A percentile compares a stretch with the other conserved stretches of the same genome.
Evolutionary conservation across 306 rosid genomes (phyloP).

Genomic region (Trifolium subterraneum): DNA sequence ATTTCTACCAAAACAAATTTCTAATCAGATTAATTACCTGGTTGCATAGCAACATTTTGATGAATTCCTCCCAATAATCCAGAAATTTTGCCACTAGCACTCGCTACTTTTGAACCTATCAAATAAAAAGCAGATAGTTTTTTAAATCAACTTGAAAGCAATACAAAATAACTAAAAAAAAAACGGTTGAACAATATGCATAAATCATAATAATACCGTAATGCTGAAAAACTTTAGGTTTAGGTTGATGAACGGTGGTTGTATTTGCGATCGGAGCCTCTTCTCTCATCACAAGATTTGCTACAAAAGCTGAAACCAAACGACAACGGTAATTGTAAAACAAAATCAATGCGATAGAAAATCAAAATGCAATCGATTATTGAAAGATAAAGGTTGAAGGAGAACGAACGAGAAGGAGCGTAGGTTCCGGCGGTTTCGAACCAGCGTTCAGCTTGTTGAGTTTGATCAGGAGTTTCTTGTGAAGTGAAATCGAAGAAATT

Average conservation of each 20-base stretch:
- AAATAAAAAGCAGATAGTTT: constrained; percentile 33
- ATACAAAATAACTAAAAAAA: neutral
- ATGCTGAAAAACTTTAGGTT: constrained; percentile 32
- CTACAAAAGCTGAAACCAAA: constrained; percentile 53
- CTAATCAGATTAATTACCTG: constrained; percentile 54
- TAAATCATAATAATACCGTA: constrained; percentile 39
- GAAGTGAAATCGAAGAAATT: constrained; percentile 55
- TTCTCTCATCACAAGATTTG: constrained; percentile 44
- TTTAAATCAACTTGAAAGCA: neutral
- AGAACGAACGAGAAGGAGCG: constrained; percentile 56
- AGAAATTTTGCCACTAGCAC: constrained; percentile 48
- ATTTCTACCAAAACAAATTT: neutral
- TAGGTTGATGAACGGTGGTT: constrained; percentile 12
- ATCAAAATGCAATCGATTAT: constrained; percentile 4
- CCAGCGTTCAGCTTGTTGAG: constrained; percentile 50
- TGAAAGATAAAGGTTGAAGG: neutral
- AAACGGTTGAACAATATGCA: neutral
- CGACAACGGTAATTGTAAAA: neutral
- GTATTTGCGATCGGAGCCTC: constrained; percentile 37
- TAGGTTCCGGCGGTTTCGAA: constrained; percentile 45
- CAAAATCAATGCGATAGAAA: too few species aligned
- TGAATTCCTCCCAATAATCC: constrained; percentile 50
- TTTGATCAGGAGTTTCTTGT: constrained; percentile 36
- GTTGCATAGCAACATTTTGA: constrained; percentile 51
- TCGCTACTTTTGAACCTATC: constrained; percentile 45